Evolutionary conservation across 345 rosid species (phyloP), one percentile per base, ranked within the genome.

Genomic region (Ceriops decandra): DNA sequence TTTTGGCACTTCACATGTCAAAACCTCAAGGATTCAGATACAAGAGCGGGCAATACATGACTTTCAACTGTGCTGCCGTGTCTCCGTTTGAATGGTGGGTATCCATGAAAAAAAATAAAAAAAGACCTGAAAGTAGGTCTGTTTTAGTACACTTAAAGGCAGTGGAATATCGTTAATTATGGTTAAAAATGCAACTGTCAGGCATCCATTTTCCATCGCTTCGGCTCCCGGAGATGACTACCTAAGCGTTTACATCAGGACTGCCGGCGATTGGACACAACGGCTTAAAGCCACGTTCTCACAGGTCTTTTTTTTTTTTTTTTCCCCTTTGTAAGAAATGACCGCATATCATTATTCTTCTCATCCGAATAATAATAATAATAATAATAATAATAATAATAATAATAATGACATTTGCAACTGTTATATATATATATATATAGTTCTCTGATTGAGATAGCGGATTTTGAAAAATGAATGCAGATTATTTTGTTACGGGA

Each of bases 181-280:
- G 49, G 49, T 42, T 2, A 42, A 42, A 42, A 42, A 42, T 42
- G 31, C 31, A 10, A 28, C 62, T 19, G 31, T 19, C 81, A 90
- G 97, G 97, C 97, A 91, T 60, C 97, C 97, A 71, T 91, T 91
- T 75, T 88, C 95, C 11, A 91, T 88, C 33, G 88, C 97, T 13
- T 87, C 97, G 13, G 88, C 95, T n/a, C 97, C 95, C 3, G 87
- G 86, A 65, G 92, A 91, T 64, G 87, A 90, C 66, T 74, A 85
- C 81, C 70, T 90, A 6, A 90, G 97, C 26, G 89, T 87, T 62
- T 95, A 88, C 52, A 91, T 91, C 5, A 84, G 92, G 79, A 82
- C 84, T 42, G 81, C 83, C 15, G 95, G 97, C 2, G 97, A 91
- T 59, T 91, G 97, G 97, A 91, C 97, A 19, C 42, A 80, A 13